Conservation (phyloP, 306 rosid genomes). For the Elaeagnus macrophylla region DNA sequence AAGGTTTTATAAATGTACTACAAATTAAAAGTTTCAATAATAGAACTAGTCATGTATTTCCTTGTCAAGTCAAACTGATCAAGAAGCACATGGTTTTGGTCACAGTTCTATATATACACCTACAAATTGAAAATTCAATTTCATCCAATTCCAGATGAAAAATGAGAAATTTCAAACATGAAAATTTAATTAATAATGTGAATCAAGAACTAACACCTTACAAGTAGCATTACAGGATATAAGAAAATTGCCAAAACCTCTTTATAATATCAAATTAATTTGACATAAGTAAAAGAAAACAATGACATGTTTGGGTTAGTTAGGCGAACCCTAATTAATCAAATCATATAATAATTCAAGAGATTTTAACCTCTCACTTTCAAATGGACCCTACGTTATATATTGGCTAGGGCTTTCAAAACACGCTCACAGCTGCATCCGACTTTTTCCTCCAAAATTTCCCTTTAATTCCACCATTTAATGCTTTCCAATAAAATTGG, state of each 20-base stretch:
- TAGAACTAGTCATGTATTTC: slow-evolving; percentile 26
- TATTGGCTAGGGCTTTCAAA: too few relatives aligned
- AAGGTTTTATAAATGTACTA: slow-evolving; percentile 30
- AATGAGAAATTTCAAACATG: background rate
- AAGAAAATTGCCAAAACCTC: background rate
- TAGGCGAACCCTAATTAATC: slow-evolving; percentile 7
- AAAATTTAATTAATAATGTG: too few relatives aligned
- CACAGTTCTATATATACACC: slow-evolving; percentile 5
- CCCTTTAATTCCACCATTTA: too few relatives aligned
- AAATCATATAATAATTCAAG: too few relatives aligned
- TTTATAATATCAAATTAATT: slow-evolving; percentile 6
- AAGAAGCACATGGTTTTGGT: slow-evolving; percentile 44
- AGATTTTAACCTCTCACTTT: too few relatives aligned
- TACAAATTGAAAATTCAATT: background rate
- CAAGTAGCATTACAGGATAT: background rate
- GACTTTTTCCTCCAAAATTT: too few relatives aligned
- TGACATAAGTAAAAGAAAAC: slow-evolving; percentile 1
- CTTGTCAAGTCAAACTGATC: slow-evolving; percentile 31
- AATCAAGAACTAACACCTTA: too few relatives aligned
- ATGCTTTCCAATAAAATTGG: too few relatives aligned
- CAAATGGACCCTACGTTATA: too few relatives aligned
- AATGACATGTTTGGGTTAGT: slow-evolving; percentile 17
- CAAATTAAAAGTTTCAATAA: slow-evolving; percentile 21
- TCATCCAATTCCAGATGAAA: background rate
- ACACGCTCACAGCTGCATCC: too few relatives aligned